A percentile compares a stretch with the other conserved stretches of the same genome.
Evolutionary conservation across 1,139 yeast genomes (phyloP).

Genomic region (Arxiozyma slooffiae): DNA sequence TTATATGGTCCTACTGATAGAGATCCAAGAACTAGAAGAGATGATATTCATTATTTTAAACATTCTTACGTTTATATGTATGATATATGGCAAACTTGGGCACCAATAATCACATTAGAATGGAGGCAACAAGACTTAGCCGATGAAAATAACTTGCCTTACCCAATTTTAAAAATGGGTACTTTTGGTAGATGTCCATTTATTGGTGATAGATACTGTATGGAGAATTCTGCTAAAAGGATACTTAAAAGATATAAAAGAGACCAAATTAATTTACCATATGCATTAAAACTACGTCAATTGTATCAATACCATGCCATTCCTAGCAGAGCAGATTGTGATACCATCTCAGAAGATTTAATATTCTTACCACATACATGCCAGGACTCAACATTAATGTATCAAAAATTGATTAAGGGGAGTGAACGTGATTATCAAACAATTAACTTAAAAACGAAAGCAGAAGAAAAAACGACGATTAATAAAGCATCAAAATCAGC

Average conservation of each 20-base stretch:
- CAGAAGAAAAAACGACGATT: background rate
- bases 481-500: background rate
- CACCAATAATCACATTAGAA: conserved; percentile 78
- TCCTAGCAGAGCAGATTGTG: conserved; percentile 12
- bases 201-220: conserved; percentile 37
- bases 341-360: conserved; percentile 6
- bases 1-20: conserved; percentile 80
- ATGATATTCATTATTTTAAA: conserved; percentile 74
- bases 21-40: conserved; percentile 76
- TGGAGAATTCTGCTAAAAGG: conserved; percentile 24
- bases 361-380: conserved; percentile 19
- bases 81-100: conserved; percentile 66
- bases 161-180: conserved; percentile 39
- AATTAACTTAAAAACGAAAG: background rate
- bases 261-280: conserved; percentile 25
- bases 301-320: conserved; percentile 26
- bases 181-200: conserved; percentile 69
- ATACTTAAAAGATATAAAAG: conserved; percentile 26
- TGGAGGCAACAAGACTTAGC: conserved; percentile 42
- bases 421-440: background rate
- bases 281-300: conserved; percentile 26
- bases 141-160: conserved; percentile 30
- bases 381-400: conserved; percentile 17
- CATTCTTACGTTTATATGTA: conserved; percentile 69
- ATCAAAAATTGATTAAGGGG: conserved; percentile 10